Conservation (phyloP, 331 rosid species). For the Rhamnella rubrinervis region DNA sequence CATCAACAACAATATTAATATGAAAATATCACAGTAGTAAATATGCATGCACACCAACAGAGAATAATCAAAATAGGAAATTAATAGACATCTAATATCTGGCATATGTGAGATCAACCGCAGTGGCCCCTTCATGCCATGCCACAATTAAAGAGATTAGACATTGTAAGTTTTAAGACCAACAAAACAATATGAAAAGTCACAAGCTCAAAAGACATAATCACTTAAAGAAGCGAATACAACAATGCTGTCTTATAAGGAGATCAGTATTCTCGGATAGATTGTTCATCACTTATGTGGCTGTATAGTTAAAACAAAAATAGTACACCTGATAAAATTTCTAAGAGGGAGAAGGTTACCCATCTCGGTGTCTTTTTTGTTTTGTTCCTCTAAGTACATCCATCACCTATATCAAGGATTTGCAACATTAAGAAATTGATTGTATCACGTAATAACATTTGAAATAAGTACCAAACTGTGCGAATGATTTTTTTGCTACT, state of each 20-base stretch:
- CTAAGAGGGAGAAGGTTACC: conserved; percentile 45
- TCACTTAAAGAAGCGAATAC: neutral
- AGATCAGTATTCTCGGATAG: neutral
- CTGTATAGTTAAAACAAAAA: neutral
- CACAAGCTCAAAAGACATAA: neutral
- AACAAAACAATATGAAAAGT: neutral
- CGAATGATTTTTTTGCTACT: neutral
- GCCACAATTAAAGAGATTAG: neutral
- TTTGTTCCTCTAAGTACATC: conserved; percentile 83
- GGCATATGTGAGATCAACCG: neutral
- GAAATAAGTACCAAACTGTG: neutral
- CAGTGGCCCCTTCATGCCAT: neutral
- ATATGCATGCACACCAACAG: neutral
- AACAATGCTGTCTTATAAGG: neutral
- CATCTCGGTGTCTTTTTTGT: conserved; percentile 93
- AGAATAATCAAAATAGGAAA: neutral
- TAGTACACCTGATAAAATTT: neutral
- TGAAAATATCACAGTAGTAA: too few species aligned
- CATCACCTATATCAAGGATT: conserved; percentile 54
- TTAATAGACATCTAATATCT: neutral
- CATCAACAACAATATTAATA: too few species aligned
- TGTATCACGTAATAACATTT: neutral
- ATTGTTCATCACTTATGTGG: neutral
- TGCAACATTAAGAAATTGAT: neutral
- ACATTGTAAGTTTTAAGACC: neutral